Base-by-base conservation (phyloP, 1,139 yeast genomes). In the Schwanniomyces etchellsii region DNA sequence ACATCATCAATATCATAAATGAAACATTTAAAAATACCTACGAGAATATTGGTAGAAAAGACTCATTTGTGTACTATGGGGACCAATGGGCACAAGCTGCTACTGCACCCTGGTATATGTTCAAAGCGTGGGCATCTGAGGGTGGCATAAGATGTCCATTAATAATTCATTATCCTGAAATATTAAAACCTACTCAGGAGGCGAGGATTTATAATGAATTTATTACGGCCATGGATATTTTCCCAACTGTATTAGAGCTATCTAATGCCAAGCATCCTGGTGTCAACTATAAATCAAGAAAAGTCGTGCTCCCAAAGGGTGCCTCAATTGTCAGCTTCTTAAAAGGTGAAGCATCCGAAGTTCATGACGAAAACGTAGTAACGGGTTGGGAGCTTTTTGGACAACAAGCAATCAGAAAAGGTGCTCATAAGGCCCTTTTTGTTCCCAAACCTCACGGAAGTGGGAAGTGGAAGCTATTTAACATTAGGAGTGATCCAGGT, bases 51-150 rank as follows among this genome's bases (percentile, higher is more conserved):
- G 80, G 80, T 4, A 60, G 58, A 23, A 40, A 42, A 28, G 55
- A 73, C 39, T 70, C 77, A 2, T 74, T 70, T 43, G 65, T 60
- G 5, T 68, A 66, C 61, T 74, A 73, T 39, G 70, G 73, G 2
- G 77, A 74, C 35, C 69, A 74, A 42, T 74, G 80, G 80, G 80
- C 80, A 0, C 79, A 74, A 40, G 80, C 79, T 11, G 75, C 78
- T 4, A 73, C 78, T 12, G 75, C 77, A 2, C 79, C 79, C 3
- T 57, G 66, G 25, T 55, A 63, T 32, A 67, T 70, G 69, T 70
- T 60, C 46, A 73, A 73, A 42, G 56, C 56, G 55, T 70, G 72
- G 67, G 59, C 74, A 1, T 64, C 52, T 5, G 78, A 74, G 47
- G 80, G 80, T 23, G 80, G 77, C 7, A 72, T 74, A 22, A 60